Percentiles rank a stretch among this genome's conserved stretches.
Conservation (phyloP, 441 rosid species). For the Sinapis alba region DNA sequence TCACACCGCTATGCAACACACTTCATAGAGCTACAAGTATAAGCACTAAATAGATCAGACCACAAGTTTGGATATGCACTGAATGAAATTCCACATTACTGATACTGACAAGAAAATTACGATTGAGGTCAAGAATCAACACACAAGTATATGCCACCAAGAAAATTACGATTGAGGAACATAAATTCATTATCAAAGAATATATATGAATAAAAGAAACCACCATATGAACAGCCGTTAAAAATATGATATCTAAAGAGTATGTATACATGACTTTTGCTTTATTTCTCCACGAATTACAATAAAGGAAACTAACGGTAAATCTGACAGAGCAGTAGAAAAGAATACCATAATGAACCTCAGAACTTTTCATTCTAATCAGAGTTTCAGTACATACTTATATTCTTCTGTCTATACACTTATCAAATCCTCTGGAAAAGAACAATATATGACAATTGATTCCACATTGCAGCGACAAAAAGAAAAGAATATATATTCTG, state of each 20-base stretch:
- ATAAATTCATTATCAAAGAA: neutral
- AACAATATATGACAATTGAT: constrained; percentile 27
- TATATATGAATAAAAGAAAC: neutral
- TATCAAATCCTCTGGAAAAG: neutral
- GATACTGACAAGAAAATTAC: neutral
- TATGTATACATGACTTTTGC: neutral
- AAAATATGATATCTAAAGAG: neutral
- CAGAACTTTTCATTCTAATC: neutral
- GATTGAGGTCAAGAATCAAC: neutral
- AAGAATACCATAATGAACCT: neutral
- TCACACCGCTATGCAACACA: constrained; percentile 25
- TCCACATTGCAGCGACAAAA: constrained; percentile 31
- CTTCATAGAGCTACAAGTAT: constrained; percentile 14
- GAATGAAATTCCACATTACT: neutral
- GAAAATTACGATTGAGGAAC: no score
- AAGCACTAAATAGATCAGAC: neutral
- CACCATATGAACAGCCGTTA: neutral
- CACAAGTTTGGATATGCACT: neutral
- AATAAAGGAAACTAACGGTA: neutral
- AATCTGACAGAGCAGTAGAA: neutral
- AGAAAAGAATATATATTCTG: constrained; percentile 27
- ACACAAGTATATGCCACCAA: neutral
- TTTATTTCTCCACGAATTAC: neutral
- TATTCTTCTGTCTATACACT: neutral
- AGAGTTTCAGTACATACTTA: neutral